Percentiles rank a stretch among this genome's conserved stretches.
Conservation (phyloP, 345 rosid species). For the Heritiera fomes region DNA sequence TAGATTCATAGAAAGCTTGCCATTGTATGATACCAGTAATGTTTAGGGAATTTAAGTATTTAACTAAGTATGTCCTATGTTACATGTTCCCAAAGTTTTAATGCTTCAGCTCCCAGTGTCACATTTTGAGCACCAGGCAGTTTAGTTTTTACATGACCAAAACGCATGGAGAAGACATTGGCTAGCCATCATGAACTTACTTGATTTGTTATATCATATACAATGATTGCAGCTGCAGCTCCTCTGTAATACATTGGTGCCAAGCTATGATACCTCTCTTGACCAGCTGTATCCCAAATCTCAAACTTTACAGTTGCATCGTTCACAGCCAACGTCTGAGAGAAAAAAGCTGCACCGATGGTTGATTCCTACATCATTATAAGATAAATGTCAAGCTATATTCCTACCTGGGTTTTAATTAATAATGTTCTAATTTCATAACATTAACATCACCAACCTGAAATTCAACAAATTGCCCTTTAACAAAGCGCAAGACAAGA, state of each 20-base stretch:
- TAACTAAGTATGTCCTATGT: not conserved
- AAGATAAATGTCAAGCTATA: constrained; percentile 18
- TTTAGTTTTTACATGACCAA: not conserved
- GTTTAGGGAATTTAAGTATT: not conserved
- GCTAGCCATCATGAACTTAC: constrained; percentile 36
- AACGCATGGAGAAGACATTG: not conserved
- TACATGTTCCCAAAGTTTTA: not conserved
- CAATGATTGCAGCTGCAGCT: constrained; percentile 94
- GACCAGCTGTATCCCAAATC: constrained; percentile 99
- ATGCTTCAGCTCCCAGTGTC: not conserved
- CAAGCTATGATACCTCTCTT: constrained; percentile 94
- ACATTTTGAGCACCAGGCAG: not conserved
- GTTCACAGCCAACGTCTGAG: constrained; percentile 88
- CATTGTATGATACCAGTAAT: not conserved
- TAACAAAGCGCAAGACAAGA: constrained; percentile 83
- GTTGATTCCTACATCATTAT: constrained; percentile 77
- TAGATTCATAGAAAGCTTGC: not conserved
- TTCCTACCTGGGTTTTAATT: not conserved
- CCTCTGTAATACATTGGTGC: constrained; percentile 99
- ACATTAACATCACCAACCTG: constrained; percentile 42
- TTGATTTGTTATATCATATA: constrained; percentile 83
- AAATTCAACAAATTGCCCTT: constrained; percentile 89
- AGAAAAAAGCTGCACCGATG: constrained; percentile 94
- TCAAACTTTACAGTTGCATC: constrained; percentile 95
- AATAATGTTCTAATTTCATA: not conserved